Conservation (phyloP, 441 rosid species). For the Flueggea neowawraea region DNA sequence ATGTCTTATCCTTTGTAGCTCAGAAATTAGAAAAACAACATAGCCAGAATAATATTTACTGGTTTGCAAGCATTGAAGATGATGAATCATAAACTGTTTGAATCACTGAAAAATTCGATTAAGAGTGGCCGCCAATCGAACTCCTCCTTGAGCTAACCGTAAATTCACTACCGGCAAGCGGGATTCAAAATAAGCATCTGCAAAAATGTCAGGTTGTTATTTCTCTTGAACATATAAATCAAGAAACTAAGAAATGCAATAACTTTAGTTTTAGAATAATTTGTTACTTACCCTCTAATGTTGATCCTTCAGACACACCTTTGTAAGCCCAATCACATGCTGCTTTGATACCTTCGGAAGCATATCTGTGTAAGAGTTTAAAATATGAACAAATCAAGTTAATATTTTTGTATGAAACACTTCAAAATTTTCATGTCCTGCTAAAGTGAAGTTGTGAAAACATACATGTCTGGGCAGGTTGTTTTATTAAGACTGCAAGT, state of each 20-base stretch:
- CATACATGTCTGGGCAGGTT: slow-evolving; percentile 62
- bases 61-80: too few relatives aligned
- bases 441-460: too few relatives aligned
- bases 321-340: slow-evolving; percentile 92
- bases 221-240: not conserved
- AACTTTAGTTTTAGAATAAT: not conserved
- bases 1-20: too few relatives aligned
- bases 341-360: slow-evolving; percentile 77
- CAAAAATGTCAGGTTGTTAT: not conserved
- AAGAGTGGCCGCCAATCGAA: slow-evolving; percentile 83
- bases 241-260: too few relatives aligned
- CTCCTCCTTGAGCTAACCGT: slow-evolving; percentile 84
- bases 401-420: too few relatives aligned
- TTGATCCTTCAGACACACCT: slow-evolving; percentile 54
- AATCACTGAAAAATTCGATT: slow-evolving; percentile 53
- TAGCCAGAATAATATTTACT: too few relatives aligned
- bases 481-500: slow-evolving; percentile 45
- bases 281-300: slow-evolving; percentile 48
- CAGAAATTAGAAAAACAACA: too few relatives aligned
- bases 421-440: too few relatives aligned
- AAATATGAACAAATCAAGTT: too few relatives aligned
- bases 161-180: slow-evolving; percentile 56
- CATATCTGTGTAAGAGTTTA: slow-evolving; percentile 42
- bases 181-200: slow-evolving; percentile 77
- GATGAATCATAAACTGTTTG: not conserved